Evolutionary conservation across 768 basidiomycete genomes (phyloP), one percentile per base, ranked within the genome.

Genomic region (Albatrellus ellisii): DNA sequence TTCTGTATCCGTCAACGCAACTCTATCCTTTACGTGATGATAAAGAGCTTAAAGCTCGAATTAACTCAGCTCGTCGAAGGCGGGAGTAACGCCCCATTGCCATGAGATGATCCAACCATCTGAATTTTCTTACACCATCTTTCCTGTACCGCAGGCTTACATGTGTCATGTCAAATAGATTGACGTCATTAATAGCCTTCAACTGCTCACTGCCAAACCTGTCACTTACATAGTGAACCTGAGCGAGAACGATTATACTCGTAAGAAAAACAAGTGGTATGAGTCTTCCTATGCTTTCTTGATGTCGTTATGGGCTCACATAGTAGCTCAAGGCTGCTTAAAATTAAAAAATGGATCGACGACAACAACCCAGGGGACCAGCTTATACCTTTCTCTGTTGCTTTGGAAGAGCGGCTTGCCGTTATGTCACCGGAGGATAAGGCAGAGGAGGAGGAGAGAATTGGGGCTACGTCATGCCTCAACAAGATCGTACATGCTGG

Each of bases 201-300:
- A 79, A 52, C 79, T 99, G 20, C 73, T 99, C 42, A 98, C 94
- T 14, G 92, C 95, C 41, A 97, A 97, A 59, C 87, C 94, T 26
- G 88, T 98, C 47, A 95, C 85, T 39, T 99, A 99, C 66, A 82
- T 99, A 38, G 91, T 97, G 65, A 99, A 99, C 64, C 67, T 99
- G 36, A 89, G 85, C 45, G 92, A 98, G 62, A 75, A 76, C 50
- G 95, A 99, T 59, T 99, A 86, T 54, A 64, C 87, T 46, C 80
- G 95, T 49, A 98, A 97, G 65, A 98, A 97, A 77, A 98, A 97
- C 69, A 98, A 97, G 70, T 98, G 95, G 92, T 83, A 45, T 31
- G 56, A 50, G 15, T 17, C 29, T 28, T 31, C 24, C 18, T 21
- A 22, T 32, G 31, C 15, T 15, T 14, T 33, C 12, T 17, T 10